These are phyloP conservation scores for Coniosporium tulheliwenetii DNA, from an alignment of 2,329 filamentous ascomycete species.

Conservation along the genomic window DNA sequence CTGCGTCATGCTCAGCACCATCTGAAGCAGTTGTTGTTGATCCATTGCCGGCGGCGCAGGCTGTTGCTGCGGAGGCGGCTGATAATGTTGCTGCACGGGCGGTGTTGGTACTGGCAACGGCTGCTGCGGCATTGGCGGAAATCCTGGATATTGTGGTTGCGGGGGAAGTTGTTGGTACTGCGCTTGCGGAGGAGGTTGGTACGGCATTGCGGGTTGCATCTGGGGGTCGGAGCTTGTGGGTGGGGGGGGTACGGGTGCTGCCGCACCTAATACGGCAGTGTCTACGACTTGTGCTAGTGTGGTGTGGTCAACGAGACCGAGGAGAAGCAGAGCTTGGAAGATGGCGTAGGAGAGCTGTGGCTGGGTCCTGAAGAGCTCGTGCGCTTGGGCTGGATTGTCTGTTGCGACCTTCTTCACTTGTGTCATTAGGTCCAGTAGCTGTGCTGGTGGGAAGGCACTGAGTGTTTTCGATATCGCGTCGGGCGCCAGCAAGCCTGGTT, in stretches of 20 bases:
- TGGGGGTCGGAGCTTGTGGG: slow-evolving; percentile 9
- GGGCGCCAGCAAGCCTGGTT: slow-evolving; percentile 65
- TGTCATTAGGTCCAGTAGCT: slow-evolving; percentile 81
- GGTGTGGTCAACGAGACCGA: slow-evolving; percentile 79
- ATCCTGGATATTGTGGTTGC: slow-evolving; percentile 3
- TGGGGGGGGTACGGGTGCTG: slow-evolving; percentile 15
- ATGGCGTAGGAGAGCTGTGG: slow-evolving; percentile 90
- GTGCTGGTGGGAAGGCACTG: slow-evolving; percentile 67
- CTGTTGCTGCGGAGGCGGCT: slow-evolving; percentile 27
- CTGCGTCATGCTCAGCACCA: slow-evolving; percentile 67
- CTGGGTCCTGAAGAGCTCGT: slow-evolving; percentile 71
- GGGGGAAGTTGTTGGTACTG: slow-evolving; percentile 15
- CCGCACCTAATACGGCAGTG: slow-evolving; percentile 21
- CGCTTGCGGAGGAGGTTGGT: slow-evolving; percentile 20
- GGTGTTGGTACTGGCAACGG: slow-evolving; percentile 12
- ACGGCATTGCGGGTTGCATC: slow-evolving; percentile 13
- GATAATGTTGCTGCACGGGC: slow-evolving; percentile 4
- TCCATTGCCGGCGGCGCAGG: slow-evolving; percentile 30
- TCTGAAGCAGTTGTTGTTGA: slow-evolving; percentile 60
- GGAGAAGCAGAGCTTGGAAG: slow-evolving; percentile 83
- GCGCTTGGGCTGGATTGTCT: slow-evolving; percentile 66
- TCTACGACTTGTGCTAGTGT: slow-evolving; percentile 73
- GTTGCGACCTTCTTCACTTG: slow-evolving; percentile 90
- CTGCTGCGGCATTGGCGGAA: slow-evolving; percentile 20
- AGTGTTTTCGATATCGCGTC: slow-evolving; percentile 90